Evolutionary conservation across 2,329 filamentous ascomycete species (phyloP), one percentile per base, ranked within the genome.

Genomic region (Aspergillus calidoustus): DNA sequence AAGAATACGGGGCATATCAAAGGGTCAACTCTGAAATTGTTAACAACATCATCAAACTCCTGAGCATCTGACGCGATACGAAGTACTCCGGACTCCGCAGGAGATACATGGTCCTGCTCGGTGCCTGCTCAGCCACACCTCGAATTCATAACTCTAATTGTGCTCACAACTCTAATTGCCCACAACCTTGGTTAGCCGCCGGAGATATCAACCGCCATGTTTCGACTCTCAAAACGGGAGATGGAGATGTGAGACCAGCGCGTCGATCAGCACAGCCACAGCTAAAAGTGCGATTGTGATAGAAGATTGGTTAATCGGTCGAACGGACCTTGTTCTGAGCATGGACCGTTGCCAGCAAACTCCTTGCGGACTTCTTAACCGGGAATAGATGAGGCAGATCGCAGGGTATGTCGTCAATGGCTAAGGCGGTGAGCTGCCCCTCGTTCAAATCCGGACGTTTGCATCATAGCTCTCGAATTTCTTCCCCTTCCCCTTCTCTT

Each of bases 371-470:
- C 25, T 53, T 41, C 31, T 31, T 25, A 30, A 47, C n/a, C 23
- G 1, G 23, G 41, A 17, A 25, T 19, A 38, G 13, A 9, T 28
- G 23, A 48, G 15, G 52, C 34, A 56, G 43, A 57, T 57, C 54
- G 41, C 23, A 30, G 49, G 17, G 28, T 17, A 59, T 47, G 23
- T 41, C 54, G 44, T 57, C 54, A 57, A 49, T 49, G 15, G 50
- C 41, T 25, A 59, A 54, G 57, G 57, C 57, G 57, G 57, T 59
- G 57, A 59, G n/a, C 4, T 46, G 49, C 57, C 49, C 57, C 57
- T 59, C 47, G 7, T 31, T 23, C 53, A 34, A 28, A 30, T 34
- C 41, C 38, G n/a, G 25, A 55, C 53, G 25, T 48, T 48, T 55
- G 53, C 53, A 54, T 54, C 53, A 55, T 55, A 22, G 28, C 38